Evolutionary conservation across 176 grass and related monocot genomes (phyloP).

Genomic region (Bonia amplexicaulis): DNA sequence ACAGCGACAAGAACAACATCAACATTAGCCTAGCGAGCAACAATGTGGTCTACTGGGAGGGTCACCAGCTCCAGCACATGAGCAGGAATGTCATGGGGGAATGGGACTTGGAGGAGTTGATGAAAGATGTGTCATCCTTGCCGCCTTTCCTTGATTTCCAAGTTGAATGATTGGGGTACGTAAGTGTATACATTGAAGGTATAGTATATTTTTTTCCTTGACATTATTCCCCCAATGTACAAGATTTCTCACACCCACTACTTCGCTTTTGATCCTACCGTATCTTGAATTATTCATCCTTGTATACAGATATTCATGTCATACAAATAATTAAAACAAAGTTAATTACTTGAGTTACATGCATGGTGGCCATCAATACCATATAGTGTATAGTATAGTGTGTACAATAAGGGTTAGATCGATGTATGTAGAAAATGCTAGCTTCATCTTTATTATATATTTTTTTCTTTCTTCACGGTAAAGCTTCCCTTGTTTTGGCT

Average conservation of each 20-base stretch:
- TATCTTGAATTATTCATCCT: conserved; percentile 29
- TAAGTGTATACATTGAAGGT: conserved; percentile 33
- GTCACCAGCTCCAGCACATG: conserved; percentile 41
- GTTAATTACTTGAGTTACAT: neutral
- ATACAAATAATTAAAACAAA: conserved; percentile 37
- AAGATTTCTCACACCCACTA: conserved; percentile 31
- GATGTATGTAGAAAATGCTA: conserved; percentile 10
- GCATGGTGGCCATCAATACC: neutral
- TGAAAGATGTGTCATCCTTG: conserved; percentile 88
- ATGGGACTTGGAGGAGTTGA: conserved; percentile 97
- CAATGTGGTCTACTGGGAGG: conserved; percentile 43
- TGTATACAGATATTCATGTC: conserved; percentile 22
- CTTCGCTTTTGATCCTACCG: conserved; percentile 38
- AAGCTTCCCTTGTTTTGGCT: conserved; percentile 46
- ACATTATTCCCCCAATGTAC: conserved; percentile 40
- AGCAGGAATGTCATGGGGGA: conserved; percentile 64
- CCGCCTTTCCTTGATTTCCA: conserved; percentile 99
- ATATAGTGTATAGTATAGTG: neutral
- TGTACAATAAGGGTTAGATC: neutral
- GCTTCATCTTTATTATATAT: conserved; percentile 20
- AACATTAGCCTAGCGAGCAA: conserved; percentile 10
- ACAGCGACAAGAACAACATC: conserved; percentile 13
- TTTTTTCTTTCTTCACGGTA: conserved; percentile 29
- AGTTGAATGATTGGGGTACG: conserved; percentile 70
- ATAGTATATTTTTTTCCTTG: conserved; percentile 30